Percentiles rank a stretch among this genome's conserved stretches.
phyloP scores from a whole-genome alignment of 306 rosid genomes.

The Adenanthera pavonina region DNA sequence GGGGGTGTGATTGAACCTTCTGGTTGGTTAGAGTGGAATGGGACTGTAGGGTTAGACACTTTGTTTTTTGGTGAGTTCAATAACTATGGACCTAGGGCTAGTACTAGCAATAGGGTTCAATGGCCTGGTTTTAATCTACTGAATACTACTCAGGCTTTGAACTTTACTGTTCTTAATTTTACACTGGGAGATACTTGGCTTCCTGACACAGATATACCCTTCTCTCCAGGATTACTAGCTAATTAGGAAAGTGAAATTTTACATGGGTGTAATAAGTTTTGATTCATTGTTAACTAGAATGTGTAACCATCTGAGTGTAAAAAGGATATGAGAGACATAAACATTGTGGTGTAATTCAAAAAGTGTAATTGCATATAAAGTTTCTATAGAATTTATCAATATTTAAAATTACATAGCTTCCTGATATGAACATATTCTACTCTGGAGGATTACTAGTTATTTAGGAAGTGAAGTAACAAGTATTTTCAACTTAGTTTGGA shows the following conservation, averaged over 20 bases:
- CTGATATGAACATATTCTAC: slow-evolving; percentile 59
- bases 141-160: slow-evolving; percentile 63
- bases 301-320: slow-evolving; percentile 3
- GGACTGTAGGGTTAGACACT: slow-evolving; percentile 64
- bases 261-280: slow-evolving; percentile 2
- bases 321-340: not conserved
- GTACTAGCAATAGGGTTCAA: slow-evolving; percentile 58
- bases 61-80: slow-evolving; percentile 72
- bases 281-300: slow-evolving; percentile 25
- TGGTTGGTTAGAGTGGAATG: slow-evolving; percentile 89
- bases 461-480: slow-evolving; percentile 14
- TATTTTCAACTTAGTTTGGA: slow-evolving; percentile 15
- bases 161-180: slow-evolving; percentile 69
- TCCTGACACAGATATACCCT: slow-evolving; percentile 75
- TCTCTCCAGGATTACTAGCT: slow-evolving; percentile 46
- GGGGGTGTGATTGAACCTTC: slow-evolving; percentile 55
- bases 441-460: slow-evolving; percentile 43
- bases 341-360: slow-evolving; percentile 32
- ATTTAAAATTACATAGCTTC: no score
- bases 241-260: not conserved
- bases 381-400: not conserved
- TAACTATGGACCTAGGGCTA: slow-evolving; percentile 72
- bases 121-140: slow-evolving; percentile 68
- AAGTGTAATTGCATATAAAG: not conserved
- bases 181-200: slow-evolving; percentile 74